phyloP scores from a whole-genome alignment of 441 rosid genomes.

The Manihot esculenta region DNA sequence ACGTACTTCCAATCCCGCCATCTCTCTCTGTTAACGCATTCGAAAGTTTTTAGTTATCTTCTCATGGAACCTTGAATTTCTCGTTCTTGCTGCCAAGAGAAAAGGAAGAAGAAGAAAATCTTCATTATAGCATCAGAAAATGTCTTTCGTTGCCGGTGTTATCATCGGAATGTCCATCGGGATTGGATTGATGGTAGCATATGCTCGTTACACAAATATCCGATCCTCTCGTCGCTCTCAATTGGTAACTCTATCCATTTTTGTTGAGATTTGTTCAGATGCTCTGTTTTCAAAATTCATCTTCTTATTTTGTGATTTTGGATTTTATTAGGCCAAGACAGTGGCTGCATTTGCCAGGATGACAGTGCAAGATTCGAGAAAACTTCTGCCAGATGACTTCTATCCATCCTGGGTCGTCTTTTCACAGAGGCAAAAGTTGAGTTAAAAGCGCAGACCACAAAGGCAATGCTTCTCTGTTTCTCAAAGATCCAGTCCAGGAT shows the following conservation, averaged over 20 bases:
- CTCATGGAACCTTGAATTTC: not conserved
- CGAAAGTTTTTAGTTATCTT: not conserved
- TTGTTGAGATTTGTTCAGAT: not conserved
- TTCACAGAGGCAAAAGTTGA: conserved; percentile 76
- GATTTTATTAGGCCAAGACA: conserved; percentile 51
- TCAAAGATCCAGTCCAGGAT: not conserved
- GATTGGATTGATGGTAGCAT: conserved; percentile 57
- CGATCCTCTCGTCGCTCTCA: conserved; percentile 64
- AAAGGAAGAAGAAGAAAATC: not conserved
- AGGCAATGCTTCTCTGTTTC: not conserved
- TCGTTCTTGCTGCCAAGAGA: not conserved
- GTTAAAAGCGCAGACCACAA: conserved; percentile 17
- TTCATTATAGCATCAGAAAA: conserved; percentile 16
- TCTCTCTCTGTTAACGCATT: not conserved
- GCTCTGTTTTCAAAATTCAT: not conserved
- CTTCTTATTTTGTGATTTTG: not conserved
- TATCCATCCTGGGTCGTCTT: conserved; percentile 93
- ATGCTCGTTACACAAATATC: conserved; percentile 55
- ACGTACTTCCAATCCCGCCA: conserved; percentile 5
- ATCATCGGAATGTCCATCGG: conserved; percentile 61
- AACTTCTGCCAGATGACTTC: conserved; percentile 55
- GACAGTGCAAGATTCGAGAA: conserved; percentile 85
- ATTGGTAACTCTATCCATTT: conserved; percentile 41
- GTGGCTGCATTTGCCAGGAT: conserved; percentile 90
- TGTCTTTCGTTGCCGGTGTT: conserved; percentile 65